A percentile compares a stretch with the other conserved stretches of the same genome.
Evolutionary conservation across 306 rosid species (phyloP).

Genomic region (Prunus salicina): DNA sequence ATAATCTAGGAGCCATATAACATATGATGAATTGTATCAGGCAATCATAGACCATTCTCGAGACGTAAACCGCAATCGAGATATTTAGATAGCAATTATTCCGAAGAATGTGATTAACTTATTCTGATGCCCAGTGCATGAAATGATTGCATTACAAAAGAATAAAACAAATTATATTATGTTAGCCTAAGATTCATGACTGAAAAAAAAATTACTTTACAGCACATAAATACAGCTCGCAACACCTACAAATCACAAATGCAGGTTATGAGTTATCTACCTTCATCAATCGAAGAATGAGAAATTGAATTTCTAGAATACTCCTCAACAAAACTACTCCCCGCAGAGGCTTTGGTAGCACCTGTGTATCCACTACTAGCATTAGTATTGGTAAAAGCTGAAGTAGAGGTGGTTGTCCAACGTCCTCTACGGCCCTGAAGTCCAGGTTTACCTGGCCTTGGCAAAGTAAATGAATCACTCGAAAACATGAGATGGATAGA

Average conservation of each 20-base stretch:
- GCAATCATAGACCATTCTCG: no score
- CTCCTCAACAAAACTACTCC: conserved; percentile 56
- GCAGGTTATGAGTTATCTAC: conserved; percentile 37
- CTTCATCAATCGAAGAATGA: conserved; percentile 69
- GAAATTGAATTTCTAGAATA: conserved; percentile 79
- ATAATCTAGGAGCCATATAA: no score
- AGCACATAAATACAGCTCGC: background rate
- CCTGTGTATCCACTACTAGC: conserved; percentile 38
- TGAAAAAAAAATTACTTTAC: background rate
- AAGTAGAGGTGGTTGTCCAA: conserved; percentile 51
- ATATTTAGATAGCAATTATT: no score
- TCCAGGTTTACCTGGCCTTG: conserved; percentile 75
- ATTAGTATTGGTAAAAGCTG: conserved; percentile 55
- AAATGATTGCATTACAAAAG: background rate
- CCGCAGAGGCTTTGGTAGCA: conserved; percentile 50
- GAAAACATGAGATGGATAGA: conserved; percentile 76
- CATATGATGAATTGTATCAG: no score
- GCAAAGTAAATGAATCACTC: conserved; percentile 75
- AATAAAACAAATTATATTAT: background rate
- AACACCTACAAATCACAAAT: background rate
- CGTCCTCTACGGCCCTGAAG: conserved; percentile 68
- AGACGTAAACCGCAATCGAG: no score
- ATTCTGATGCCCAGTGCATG: background rate
- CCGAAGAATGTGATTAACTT: background rate
- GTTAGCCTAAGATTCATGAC: background rate